Base-by-base conservation (phyloP, 257 asterid genomes). In the Anisodus acutangulus region DNA sequence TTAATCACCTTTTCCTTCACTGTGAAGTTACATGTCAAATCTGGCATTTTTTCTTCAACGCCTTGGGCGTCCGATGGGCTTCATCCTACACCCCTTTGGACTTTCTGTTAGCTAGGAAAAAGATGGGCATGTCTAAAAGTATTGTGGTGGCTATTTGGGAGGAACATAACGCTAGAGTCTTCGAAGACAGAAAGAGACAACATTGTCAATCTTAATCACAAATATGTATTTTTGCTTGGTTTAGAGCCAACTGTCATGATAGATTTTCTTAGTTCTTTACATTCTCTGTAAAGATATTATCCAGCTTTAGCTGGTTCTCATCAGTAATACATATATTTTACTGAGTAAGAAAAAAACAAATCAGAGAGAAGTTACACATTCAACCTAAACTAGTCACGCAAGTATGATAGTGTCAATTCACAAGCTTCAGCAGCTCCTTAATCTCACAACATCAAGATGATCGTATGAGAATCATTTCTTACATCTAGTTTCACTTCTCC, bases 351-450 rank as follows among this genome's bases (percentile, higher is more conserved):
- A 39, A 39, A 69, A 35, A 69, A 22, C 31, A 51, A 49, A 7
- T 22, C 62, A 22, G 62, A 70, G 79, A 76, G 63, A 76, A 76
- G 1, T 76, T 26, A 76, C 47, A 26, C 22, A 76, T 76, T 12
- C 49, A 41, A 53, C 64, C 31, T 47, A 76, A 76, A 26, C 2
- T 12, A 76, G 59, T 76, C 26, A 2, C 2, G 0, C 47, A 31
- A 76, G 26, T 51, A 59, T 31, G 81, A 11, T 10, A 76, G 64
- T 13, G 57, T 53, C 64, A 12, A 31, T 51, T 26, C 47, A 53
- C 63, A 76, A 76, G 63, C 64, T 53, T 76, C 64, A 26, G 59
- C 47, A 53, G 81, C 31, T 31, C 15, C 64, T 26, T 7, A 26
- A 0, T 53, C 63, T 3, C 45, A 53, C 45, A 12, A 51, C 45